Base-by-base conservation (phyloP, 768 basidiomycete species). In the Tylopilus plumbeoviolaceoides region DNA sequence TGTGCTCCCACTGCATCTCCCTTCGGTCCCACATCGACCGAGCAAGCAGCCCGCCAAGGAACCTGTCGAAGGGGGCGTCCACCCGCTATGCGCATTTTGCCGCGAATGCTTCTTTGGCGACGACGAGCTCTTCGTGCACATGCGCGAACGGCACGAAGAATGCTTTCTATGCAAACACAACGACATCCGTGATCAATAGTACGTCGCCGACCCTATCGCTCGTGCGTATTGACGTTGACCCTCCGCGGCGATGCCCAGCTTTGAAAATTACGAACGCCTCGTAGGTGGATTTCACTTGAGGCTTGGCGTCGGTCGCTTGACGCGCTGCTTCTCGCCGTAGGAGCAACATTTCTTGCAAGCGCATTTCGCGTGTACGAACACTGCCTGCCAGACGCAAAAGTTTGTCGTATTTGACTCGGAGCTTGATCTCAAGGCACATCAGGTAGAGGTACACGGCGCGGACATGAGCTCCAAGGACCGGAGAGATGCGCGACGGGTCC, bases 141-240 rank as follows among this genome's bases (percentile, higher is more conserved):
- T 98, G 86, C 82, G 95, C 47, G 87, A 94, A 64, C 77, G 76
- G 46, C 95, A 99, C 71, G 97, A 99, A 69, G 95, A 98, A 63
- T 99, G 97, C 67, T 97, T 97, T 60, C 69, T 99, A 14, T 99
- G 95, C 70, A 92, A 92, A 65, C 79, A 87, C 27, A 80, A 86
- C 51, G 92, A 87, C 7, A 60, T 90, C 38, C 75, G 80, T 58
- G 83, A 94, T 68, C 83, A 93, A 72, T 94, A 97, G 92, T 97
- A 62, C 64, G 92, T 79, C 15, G 53, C 23, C 4, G 8, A 12
- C 55, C 42, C n/a, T 54, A 39, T 25, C 38, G 35, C 38, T 14
- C 1, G 5, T 33, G 33, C 1, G 30, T 20, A 8, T 15, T 9
- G 35, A 38, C 36, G 3, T 10, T 12, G n/a, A 7, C 7, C 6